phyloP scores from a whole-genome alignment of 2,329 filamentous ascomycete genomes.

The Harringtonia aguacate region DNA sequence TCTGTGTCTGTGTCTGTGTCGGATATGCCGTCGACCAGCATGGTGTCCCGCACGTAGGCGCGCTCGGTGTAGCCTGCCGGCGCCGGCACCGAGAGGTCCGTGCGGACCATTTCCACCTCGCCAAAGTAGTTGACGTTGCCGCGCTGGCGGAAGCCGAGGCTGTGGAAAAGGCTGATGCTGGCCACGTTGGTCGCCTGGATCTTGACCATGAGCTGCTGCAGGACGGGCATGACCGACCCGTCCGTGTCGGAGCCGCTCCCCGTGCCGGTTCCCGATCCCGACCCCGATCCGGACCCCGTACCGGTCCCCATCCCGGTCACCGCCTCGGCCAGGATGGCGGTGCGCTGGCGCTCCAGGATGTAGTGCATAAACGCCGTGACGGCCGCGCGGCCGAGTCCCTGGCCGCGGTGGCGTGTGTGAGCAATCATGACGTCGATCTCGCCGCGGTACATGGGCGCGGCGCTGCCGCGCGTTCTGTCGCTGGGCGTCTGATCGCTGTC shows the following conservation, averaged over 20 bases:
- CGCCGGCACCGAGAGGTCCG: conserved; percentile 13
- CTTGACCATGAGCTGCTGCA: conserved; percentile 23
- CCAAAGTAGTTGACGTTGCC: conserved; percentile 49
- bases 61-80: conserved; percentile 8
- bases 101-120: conserved; percentile 39
- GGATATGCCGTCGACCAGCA: not conserved
- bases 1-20: too few relatives aligned
- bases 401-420: conserved; percentile 38
- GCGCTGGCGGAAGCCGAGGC: conserved; percentile 39
- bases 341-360: conserved; percentile 38
- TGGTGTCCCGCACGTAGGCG: not conserved
- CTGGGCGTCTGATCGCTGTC: too few relatives aligned
- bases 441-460: conserved; percentile 34
- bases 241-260: too few relatives aligned
- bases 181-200: conserved; percentile 44
- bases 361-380: conserved; percentile 62
- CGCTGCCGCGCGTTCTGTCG: too few relatives aligned
- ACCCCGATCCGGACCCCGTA: too few relatives aligned
- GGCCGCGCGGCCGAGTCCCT: conserved; percentile 55
- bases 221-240: too few relatives aligned
- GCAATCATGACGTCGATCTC: conserved; percentile 89
- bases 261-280: too few relatives aligned
- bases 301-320: not conserved
- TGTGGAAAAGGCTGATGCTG: conserved; percentile 40
- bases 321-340: conserved; percentile 45